These are phyloP conservation scores for Zanthoxylum bungeanum DNA, from an alignment of 345 rosid genomes.

Conservation along the genomic window DNA sequence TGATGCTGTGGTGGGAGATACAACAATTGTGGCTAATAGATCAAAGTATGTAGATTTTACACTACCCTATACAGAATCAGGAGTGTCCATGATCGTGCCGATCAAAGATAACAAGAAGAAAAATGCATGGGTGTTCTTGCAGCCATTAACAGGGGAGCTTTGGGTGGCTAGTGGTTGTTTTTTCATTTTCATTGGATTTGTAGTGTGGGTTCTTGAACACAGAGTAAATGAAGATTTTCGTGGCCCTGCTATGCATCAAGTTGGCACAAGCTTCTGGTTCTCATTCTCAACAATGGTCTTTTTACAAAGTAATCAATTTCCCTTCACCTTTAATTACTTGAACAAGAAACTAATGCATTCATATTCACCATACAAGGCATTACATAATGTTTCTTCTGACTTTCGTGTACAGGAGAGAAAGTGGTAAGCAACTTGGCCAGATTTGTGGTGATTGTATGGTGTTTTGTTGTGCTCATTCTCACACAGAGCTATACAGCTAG, in stretches of 20 bases:
- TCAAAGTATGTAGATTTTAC: conserved; percentile 58
- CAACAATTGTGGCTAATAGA: conserved; percentile 47
- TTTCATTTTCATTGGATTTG: conserved; percentile 53
- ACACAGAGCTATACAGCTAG: conserved; percentile 77
- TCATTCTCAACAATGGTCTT: conserved; percentile 75
- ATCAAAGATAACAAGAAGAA: conserved; percentile 30
- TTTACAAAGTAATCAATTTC: conserved; percentile 27
- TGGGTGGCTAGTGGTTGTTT: conserved; percentile 58
- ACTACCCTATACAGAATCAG: conserved; percentile 63
- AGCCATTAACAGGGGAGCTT: conserved; percentile 59
- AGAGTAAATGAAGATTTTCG: conserved; percentile 60
- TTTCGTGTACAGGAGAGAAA: conserved; percentile 46
- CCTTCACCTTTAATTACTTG: no score
- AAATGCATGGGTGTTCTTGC: conserved; percentile 63
- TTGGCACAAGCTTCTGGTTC: conserved; percentile 61
- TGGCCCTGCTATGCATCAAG: conserved; percentile 46
- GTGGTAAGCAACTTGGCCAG: conserved; percentile 49
- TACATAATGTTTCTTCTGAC: background rate
- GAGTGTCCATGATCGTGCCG: conserved; percentile 69
- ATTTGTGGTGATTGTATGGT: conserved; percentile 54
- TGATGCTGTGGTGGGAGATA: conserved; percentile 69
- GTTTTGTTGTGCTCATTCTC: conserved; percentile 60
- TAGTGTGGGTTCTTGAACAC: conserved; percentile 73
- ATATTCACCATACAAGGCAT: background rate
- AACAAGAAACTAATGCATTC: background rate